These are phyloP conservation scores for Moelleriella libera DNA, from an alignment of 2,329 filamentous ascomycete species.

Conservation along the genomic window DNA sequence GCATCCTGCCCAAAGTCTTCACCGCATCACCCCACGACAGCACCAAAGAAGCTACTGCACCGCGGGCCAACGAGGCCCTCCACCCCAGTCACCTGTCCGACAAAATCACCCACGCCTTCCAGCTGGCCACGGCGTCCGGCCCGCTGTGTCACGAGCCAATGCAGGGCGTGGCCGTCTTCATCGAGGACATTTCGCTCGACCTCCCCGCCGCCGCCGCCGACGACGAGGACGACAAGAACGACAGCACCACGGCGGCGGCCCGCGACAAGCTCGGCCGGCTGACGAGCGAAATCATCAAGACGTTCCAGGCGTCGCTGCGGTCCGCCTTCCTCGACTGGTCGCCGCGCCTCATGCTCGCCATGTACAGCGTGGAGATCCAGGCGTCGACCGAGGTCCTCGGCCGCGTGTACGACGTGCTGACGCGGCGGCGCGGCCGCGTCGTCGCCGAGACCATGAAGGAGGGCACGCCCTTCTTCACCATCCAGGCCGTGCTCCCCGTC, in stretches of 20 bases:
- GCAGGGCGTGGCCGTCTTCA: conserved; percentile 80
- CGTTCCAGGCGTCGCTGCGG: conserved; percentile 70
- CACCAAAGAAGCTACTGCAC: conserved; percentile 12
- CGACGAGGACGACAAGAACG: conserved; percentile 13
- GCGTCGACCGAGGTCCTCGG: conserved; percentile 90
- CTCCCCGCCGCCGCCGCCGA: conserved; percentile 17
- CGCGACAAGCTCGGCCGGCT: conserved; percentile 61
- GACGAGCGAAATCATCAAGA: conserved; percentile 87
- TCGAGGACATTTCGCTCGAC: conserved; percentile 62
- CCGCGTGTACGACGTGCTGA: conserved; percentile 95
- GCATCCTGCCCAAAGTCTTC: conserved; percentile 61
- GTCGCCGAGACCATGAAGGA: conserved; percentile 86
- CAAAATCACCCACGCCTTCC: conserved; percentile 88
- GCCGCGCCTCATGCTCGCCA: conserved; percentile 84
- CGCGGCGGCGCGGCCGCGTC: conserved; percentile 77
- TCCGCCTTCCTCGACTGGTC: conserved; percentile 91
- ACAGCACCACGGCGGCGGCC: conserved; percentile 42
- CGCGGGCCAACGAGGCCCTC: conserved; percentile 33
- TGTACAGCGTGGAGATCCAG: conserved; percentile 98
- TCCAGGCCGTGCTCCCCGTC: conserved; percentile 74
- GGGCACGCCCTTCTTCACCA: conserved; percentile 92
- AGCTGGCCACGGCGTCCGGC: conserved; percentile 77
- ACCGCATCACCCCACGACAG: conserved; percentile 16
- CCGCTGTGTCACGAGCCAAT: conserved; percentile 87
- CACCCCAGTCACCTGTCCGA: conserved; percentile 62